Percentiles rank a stretch among this genome's conserved stretches.
Evolutionary conservation across 1,139 yeast species (phyloP).

Genomic region (Meyerozyma elateridarum): DNA sequence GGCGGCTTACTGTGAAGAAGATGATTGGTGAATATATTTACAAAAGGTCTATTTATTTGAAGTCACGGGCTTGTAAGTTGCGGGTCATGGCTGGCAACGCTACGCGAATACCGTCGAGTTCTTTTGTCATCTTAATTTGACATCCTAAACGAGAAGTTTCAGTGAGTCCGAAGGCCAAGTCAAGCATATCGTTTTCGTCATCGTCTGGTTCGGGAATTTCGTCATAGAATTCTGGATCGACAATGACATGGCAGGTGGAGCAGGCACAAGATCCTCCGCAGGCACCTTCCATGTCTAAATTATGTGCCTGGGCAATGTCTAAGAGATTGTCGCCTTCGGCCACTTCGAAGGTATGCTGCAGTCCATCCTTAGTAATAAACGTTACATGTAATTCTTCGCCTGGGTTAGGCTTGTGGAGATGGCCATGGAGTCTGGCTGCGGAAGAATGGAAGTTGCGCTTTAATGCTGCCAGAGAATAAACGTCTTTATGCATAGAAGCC

Average conservation of each 20-base stretch:
- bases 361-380: conserved; percentile 88
- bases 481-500: too few relatives aligned
- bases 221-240: conserved; percentile 92
- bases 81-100: conserved; percentile 98
- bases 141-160: conserved; percentile 96
- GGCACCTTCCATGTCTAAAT: conserved; percentile 96
- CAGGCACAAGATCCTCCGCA: conserved; percentile 99
- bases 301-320: conserved; percentile 92
- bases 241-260: conserved; percentile 93
- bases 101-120: conserved; percentile 88
- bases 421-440: conserved; percentile 56
- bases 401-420: conserved; percentile 81
- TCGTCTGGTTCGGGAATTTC: conserved; percentile 91
- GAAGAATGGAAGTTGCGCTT: conserved; percentile 19
- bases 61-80: conserved; percentile 77
- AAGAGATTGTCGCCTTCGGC: conserved; percentile 88
- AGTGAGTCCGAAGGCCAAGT: conserved; percentile 92
- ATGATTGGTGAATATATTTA: too few relatives aligned
- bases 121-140: conserved; percentile 85
- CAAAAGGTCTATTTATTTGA: conserved; percentile 25
- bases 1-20: too few relatives aligned
- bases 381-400: conserved; percentile 92
- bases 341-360: conserved; percentile 74
- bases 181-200: conserved; percentile 97
- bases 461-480: too few relatives aligned